Evolutionary conservation across 1,139 yeast genomes (phyloP).

Genomic region (Magnusiomyces clavatus): DNA sequence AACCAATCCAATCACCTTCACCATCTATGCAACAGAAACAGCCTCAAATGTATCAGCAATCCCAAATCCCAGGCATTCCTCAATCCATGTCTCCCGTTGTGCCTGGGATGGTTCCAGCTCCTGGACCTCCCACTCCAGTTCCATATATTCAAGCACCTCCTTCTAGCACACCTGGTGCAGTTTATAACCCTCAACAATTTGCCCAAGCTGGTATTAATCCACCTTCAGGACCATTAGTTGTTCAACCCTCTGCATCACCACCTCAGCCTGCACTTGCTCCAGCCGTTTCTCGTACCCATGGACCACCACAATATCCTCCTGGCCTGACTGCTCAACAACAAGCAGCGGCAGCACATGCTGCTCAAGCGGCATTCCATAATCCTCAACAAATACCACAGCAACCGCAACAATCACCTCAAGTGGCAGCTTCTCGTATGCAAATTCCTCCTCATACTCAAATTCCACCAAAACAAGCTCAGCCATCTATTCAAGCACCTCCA

Average conservation of each 20-base stretch:
- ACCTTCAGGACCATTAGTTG: slow-evolving; percentile 1
- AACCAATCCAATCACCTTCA: not conserved
- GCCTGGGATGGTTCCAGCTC: slow-evolving; percentile 1
- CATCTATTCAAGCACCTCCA: not conserved
- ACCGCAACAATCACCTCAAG: slow-evolving; percentile 5
- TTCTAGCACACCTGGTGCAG: slow-evolving; percentile 3
- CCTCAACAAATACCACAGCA: slow-evolving; percentile 9
- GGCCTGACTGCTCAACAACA: slow-evolving; percentile 3
- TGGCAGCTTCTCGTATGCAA: not conserved
- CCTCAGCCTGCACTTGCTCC: slow-evolving; percentile 2
- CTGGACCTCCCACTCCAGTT: not conserved
- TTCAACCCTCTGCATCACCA: slow-evolving; percentile 1
- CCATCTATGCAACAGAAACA: not conserved
- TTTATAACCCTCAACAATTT: slow-evolving; percentile 4
- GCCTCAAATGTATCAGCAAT: not conserved
- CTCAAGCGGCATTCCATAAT: not conserved
- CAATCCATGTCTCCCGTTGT: slow-evolving; percentile 2
- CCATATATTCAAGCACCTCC: slow-evolving; percentile 10
- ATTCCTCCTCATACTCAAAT: slow-evolving; percentile 1
- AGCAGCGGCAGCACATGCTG: not conserved
- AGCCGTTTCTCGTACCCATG: not conserved
- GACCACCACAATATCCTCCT: not conserved
- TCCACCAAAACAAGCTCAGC: not conserved
- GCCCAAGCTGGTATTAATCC: slow-evolving; percentile 4
- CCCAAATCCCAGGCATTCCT: not conserved